phyloP scores from a whole-genome alignment of 208 protist genomes.

The Crithidia sp. region DNA sequence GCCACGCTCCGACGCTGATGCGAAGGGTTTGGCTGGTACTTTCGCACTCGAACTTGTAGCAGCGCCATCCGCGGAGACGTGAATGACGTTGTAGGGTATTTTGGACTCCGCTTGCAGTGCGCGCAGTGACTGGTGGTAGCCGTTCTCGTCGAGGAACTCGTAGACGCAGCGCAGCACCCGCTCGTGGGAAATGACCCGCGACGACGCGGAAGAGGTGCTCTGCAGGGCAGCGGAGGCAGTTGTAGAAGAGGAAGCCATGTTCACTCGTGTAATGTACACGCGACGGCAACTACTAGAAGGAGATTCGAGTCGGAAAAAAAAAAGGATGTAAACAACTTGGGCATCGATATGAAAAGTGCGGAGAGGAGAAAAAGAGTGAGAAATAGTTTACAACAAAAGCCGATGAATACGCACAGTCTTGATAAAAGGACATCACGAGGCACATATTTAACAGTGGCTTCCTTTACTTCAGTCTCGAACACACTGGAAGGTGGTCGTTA shows the following conservation, averaged over 20 bases:
- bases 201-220: conserved; percentile 2
- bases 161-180: conserved; percentile 73
- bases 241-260: not conserved
- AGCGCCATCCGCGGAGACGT: conserved; percentile 22
- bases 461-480: too few relatives aligned
- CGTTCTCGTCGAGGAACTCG: conserved; percentile 66
- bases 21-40: not conserved
- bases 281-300: too few relatives aligned
- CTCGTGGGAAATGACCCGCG: conserved; percentile 57
- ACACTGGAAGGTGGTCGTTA: too few relatives aligned
- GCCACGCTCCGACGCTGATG: conserved; percentile 26
- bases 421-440: too few relatives aligned
- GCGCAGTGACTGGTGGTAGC: conserved; percentile 65
- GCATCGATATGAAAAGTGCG: too few relatives aligned
- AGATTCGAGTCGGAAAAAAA: too few relatives aligned
- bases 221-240: not conserved
- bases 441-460: too few relatives aligned
- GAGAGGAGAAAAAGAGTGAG: too few relatives aligned
- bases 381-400: too few relatives aligned
- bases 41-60: not conserved
- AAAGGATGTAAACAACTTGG: too few relatives aligned
- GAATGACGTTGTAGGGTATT: conserved; percentile 81
- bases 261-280: not conserved
- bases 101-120: conserved; percentile 82
- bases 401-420: too few relatives aligned